Base-by-base conservation (phyloP, 768 basidiomycete genomes). In the Tulasnella sp. region DNA sequence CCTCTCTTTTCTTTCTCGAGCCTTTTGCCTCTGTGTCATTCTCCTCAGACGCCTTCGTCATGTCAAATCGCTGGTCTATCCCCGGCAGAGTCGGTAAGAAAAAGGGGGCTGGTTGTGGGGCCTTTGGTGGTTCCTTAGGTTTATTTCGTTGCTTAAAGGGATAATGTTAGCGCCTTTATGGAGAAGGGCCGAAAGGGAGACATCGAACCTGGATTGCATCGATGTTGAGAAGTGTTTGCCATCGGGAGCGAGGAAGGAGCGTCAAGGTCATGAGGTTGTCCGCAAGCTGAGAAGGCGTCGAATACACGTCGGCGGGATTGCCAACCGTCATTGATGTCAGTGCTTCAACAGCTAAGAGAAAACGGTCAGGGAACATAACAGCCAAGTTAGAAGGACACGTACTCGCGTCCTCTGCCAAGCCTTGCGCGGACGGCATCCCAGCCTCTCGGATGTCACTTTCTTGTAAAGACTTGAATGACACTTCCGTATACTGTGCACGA, bases 191-290 rank as follows among this genome's bases (percentile, higher is more conserved):
- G 46, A 15, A 29, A 40, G n/a, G 29, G 37, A 36, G 27, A n/a
- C 15, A 17, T 69, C 77, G 36, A 62, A 86, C 89, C 68, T 88
- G 83, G 60, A 98, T 98, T 29, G 90, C 83, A 63, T 98, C 96
- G 15, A 99, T 75, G 65, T 96, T 96, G 57, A 99, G 75, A n/a
- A 99, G 71, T 0, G 96, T 93, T 69, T 96, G 91, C 96, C 96
- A 99, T 63, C 86, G 77, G 12, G 90, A 82, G 36, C 93, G 82
- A 14, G 96, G 96, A 37, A 98, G 75, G 21, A 93, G 74, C 5
- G 94, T 93, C 17, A 99, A 72, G 1, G 96, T 98, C 49, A 98
- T 78, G n/a, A 99, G 78, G 15, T 91, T 89, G 49, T 83, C 87
- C 53, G 85, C 83, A 5, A 98, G 72, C 67, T 94, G 89, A 25